Percentiles rank a stretch among this genome's conserved stretches.
Evolutionary conservation across 805 yeast genomes (phyloP).

Genomic region (Zygosaccharomyces bailii): DNA sequence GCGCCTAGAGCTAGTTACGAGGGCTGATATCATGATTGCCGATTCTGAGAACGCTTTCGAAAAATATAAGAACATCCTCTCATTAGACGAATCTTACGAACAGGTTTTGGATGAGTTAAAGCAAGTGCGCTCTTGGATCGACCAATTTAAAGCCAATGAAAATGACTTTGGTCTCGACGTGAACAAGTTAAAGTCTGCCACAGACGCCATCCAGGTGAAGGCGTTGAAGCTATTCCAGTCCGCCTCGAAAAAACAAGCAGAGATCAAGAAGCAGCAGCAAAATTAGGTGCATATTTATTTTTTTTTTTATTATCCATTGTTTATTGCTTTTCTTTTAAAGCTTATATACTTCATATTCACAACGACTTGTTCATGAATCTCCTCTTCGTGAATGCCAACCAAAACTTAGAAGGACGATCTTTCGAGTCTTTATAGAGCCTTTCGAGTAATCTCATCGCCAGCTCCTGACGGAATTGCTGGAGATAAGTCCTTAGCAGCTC

Average conservation of each 20-base stretch:
- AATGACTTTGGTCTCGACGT: slow-evolving; percentile 45
- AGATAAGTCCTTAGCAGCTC: slow-evolving; percentile 78
- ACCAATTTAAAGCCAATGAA: slow-evolving; percentile 51
- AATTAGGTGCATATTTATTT: not conserved
- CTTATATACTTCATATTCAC: slow-evolving; percentile 13
- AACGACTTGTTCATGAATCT: slow-evolving; percentile 83
- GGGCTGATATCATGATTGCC: slow-evolving; percentile 70
- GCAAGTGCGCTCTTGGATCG: slow-evolving; percentile 37
- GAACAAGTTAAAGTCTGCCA: slow-evolving; percentile 57
- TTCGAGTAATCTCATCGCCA: slow-evolving; percentile 73
- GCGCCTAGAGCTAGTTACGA: slow-evolving; percentile 65
- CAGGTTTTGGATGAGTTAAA: slow-evolving; percentile 41
- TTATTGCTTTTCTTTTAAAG: not conserved
- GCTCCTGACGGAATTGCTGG: slow-evolving; percentile 92
- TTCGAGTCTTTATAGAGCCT: slow-evolving; percentile 63
- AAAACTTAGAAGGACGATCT: slow-evolving; percentile 73
- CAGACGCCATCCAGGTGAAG: slow-evolving; percentile 67
- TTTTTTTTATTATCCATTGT: not conserved
- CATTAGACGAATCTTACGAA: slow-evolving; percentile 45
- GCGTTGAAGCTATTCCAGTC: slow-evolving; percentile 64
- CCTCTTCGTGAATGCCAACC: slow-evolving; percentile 95
- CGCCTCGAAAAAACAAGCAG: slow-evolving; percentile 20
- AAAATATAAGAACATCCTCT: slow-evolving; percentile 51
- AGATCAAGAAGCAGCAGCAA: slow-evolving; percentile 9
- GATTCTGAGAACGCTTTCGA: slow-evolving; percentile 82